Evolutionary conservation across 441 rosid genomes (phyloP).

Genomic region (Gossypium trilobum): DNA sequence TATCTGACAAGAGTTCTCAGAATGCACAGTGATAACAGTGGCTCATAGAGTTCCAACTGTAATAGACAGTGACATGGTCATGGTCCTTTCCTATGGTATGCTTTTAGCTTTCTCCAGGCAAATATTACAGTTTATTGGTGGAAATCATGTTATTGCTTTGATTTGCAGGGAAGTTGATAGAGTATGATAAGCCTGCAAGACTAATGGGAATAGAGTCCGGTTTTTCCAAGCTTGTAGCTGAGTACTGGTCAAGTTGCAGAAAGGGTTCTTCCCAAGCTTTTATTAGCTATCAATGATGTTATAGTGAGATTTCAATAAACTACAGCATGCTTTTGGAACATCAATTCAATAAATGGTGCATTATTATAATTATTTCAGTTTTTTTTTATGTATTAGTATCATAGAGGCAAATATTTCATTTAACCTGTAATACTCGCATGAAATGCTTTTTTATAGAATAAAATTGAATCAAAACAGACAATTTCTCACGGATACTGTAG

Average conservation of each 20-base stretch:
- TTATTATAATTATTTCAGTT: too few species aligned
- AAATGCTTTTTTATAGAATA: too few species aligned
- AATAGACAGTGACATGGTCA: slow-evolving; percentile 78
- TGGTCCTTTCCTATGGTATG: slow-evolving; percentile 74
- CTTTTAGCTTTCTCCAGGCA: neutral
- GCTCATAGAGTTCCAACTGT: slow-evolving; percentile 84
- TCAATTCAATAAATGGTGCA: too few species aligned
- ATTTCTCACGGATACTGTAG: too few species aligned
- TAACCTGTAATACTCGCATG: too few species aligned
- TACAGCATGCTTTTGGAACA: too few species aligned
- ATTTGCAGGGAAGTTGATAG: slow-evolving; percentile 52
- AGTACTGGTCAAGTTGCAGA: slow-evolving; percentile 77
- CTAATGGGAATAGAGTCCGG: slow-evolving; percentile 61
- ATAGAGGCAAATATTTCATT: too few species aligned
- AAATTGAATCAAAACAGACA: too few species aligned
- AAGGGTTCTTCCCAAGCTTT: slow-evolving; percentile 28
- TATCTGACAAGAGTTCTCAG: slow-evolving; percentile 55
- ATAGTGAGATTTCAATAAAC: too few species aligned
- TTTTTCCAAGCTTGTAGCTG: slow-evolving; percentile 73
- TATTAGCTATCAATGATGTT: neutral
- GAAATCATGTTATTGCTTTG: neutral
- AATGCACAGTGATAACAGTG: slow-evolving; percentile 65
- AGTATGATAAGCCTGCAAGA: slow-evolving; percentile 61
- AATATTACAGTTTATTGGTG: neutral
- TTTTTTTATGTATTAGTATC: too few species aligned